phyloP scores from a whole-genome alignment of 2,329 filamentous ascomycete species.

The Sclerotinia minor region DNA sequence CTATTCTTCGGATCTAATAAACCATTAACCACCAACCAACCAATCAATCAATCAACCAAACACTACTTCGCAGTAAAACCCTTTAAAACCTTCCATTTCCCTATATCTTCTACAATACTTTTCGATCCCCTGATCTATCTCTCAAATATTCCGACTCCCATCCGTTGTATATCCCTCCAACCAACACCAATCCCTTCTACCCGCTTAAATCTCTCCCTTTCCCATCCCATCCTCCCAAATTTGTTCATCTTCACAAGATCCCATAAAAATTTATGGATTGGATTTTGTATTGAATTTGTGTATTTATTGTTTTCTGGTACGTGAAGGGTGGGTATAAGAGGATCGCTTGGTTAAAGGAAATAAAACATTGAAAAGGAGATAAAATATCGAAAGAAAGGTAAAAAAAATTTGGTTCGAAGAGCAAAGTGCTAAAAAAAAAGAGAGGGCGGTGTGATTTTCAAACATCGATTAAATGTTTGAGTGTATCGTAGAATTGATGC shows the following conservation, averaged over 20 bases:
- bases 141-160: background rate
- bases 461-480: constrained; percentile 27
- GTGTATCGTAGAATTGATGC: constrained; percentile 35
- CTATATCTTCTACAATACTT: background rate
- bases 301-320: background rate
- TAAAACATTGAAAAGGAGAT: constrained; percentile 25
- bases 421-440: constrained; percentile 33
- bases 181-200: constrained; percentile 4
- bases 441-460: constrained; percentile 39
- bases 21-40: constrained; percentile 9
- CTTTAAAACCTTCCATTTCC: background rate
- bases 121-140: background rate
- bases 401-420: constrained; percentile 23
- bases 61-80: constrained; percentile 15
- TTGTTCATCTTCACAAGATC: constrained; percentile 3
- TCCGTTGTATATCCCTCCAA: background rate
- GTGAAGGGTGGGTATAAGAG: constrained; percentile 21
- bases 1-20: constrained; percentile 14
- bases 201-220: background rate
- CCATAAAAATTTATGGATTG: constrained; percentile 9
- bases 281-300: constrained; percentile 1
- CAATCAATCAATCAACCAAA: too few relatives aligned
- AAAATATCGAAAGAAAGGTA: background rate
- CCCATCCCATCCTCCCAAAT: background rate
- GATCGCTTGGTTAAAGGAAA: constrained; percentile 15